Base-by-base conservation (phyloP, 2,329 filamentous ascomycete species). In the Aquanectria penicillioides region DNA sequence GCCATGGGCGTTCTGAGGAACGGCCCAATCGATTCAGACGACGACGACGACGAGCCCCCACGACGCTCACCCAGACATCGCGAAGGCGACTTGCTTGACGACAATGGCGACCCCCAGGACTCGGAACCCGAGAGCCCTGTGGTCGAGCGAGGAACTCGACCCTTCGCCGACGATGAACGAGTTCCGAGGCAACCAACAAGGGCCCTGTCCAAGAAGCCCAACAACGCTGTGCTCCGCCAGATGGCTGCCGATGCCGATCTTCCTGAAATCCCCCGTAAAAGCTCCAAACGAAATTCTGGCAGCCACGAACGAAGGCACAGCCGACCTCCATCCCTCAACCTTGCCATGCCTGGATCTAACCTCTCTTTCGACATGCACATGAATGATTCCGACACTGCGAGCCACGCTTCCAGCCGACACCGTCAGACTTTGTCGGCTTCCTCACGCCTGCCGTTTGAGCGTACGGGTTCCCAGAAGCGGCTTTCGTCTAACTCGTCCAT, bases 191-290 rank as follows among this genome's bases (percentile, higher is more conserved):
- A 68, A 38, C 67, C 69, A 38, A 62, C 48, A 17, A 64, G 66
- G 28, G 56, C 61, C 10, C 10, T 70, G 29, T 59, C 67, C 3
- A 70, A 69, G 47, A 65, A 65, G 28, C 61, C 56, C 6, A 57
- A 54, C 11, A 64, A 65, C 18, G 61, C 54, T 7, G 50, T 56
- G 37, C 46, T 68, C 33, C 63, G 63, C 11, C 52, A 64, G 18
- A 61, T 66, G 53, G 59, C 69, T 57, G 67, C 74, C 47, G 65
- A 79, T 63, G 46, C 76, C 53, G 69, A 76, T n/a, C 67, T 81
- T 4, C 87, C 87, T 0, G 79, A 83, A 7, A 83, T 93, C 26
- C 90, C 91, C 3, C 83, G 90, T 25, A 92, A 89, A 75, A 93
- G 89, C 71, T 93, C 91, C 0, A 88, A 87, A 71, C 83, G 89